phyloP scores from a whole-genome alignment of 1,284 basidiomycete species.

The Vanrija sp. region DNA sequence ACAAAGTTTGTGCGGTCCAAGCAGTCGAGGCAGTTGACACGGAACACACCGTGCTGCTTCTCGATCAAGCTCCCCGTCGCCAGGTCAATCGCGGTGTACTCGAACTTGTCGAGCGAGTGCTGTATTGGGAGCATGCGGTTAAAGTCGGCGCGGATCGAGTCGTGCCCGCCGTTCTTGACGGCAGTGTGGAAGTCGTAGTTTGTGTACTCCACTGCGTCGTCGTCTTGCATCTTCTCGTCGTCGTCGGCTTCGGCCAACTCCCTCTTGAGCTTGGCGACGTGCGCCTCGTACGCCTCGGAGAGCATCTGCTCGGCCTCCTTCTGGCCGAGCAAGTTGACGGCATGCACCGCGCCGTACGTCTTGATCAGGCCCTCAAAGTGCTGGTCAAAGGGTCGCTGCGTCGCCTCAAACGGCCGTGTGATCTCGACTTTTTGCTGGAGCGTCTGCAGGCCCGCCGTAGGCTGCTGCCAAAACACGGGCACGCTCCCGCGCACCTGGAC shows the following conservation, averaged over 20 bases:
- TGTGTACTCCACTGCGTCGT: slow-evolving; percentile 57
- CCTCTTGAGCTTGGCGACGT: slow-evolving; percentile 58
- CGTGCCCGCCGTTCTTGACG: slow-evolving; percentile 79
- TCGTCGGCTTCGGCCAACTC: slow-evolving; percentile 52
- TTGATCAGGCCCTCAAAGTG: slow-evolving; percentile 83
- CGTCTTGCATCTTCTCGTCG: neutral
- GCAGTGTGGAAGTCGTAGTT: slow-evolving; percentile 92
- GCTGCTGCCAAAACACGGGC: slow-evolving; percentile 98
- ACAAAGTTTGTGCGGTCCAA: slow-evolving; percentile 98
- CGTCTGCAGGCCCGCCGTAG: slow-evolving; percentile 69
- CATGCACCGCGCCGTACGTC: slow-evolving; percentile 74
- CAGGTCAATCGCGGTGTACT: slow-evolving; percentile 75
- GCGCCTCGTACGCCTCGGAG: slow-evolving; percentile 74
- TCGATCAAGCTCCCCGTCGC: slow-evolving; percentile 65
- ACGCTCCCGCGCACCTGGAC: slow-evolving; percentile 91
- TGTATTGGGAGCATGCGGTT: slow-evolving; percentile 63
- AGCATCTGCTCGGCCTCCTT: slow-evolving; percentile 89
- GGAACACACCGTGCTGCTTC: slow-evolving; percentile 82
- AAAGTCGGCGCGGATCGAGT: slow-evolving; percentile 73
- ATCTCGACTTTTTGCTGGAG: slow-evolving; percentile 88
- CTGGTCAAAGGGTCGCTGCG: slow-evolving; percentile 91
- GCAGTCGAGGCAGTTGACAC: slow-evolving; percentile 94
- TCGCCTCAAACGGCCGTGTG: slow-evolving; percentile 79
- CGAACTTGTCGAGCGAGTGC: slow-evolving; percentile 71
- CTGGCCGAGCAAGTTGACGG: slow-evolving; percentile 80